phyloP scores from a whole-genome alignment of 116 monocot genomes.

The Papilionanthe hybrid region DNA sequence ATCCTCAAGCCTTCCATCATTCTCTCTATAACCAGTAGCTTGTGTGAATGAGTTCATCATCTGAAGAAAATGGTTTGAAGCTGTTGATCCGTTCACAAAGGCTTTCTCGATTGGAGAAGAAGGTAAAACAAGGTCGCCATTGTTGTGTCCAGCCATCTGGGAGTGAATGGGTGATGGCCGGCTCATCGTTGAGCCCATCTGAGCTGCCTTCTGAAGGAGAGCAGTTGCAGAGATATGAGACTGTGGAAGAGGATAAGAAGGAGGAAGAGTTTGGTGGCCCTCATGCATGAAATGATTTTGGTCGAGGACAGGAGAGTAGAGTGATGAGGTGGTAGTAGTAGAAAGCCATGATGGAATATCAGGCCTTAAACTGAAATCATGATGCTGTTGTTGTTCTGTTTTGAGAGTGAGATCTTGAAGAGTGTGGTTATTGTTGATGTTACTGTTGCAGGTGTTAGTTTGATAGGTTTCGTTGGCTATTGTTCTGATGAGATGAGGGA shows the following conservation, averaged over 20 bases:
- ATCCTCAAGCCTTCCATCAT: slow-evolving; percentile 13
- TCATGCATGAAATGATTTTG: slow-evolving; percentile 12
- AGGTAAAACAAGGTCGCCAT: slow-evolving; percentile 22
- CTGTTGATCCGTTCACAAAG: background rate
- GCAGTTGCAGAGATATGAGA: slow-evolving; percentile 82
- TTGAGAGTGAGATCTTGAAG: slow-evolving; percentile 11
- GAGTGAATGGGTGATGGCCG: slow-evolving; percentile 16
- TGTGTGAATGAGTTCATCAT: slow-evolving; percentile 24
- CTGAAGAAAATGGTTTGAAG: slow-evolving; percentile 9
- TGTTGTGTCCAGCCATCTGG: slow-evolving; percentile 26
- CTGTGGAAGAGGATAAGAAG: background rate
- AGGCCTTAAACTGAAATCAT: background rate
- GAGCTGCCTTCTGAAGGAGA: slow-evolving; percentile 73
- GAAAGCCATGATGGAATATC: slow-evolving; percentile 29
- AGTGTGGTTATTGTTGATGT: slow-evolving; percentile 9
- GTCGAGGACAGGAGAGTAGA: slow-evolving; percentile 15
- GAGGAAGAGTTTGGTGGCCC: background rate
- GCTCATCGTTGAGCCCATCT: slow-evolving; percentile 63
- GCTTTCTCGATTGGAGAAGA: slow-evolving; percentile 11
- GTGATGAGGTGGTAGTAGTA: slow-evolving; percentile 4
- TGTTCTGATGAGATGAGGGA: slow-evolving; percentile 12
- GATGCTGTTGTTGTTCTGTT: slow-evolving; percentile 4
- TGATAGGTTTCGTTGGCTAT: background rate
- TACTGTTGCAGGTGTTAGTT: background rate
- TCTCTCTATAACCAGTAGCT: slow-evolving; percentile 22